Evolutionary conservation across 805 yeast species (phyloP).

Genomic region (Maudiozyma bulderi): DNA sequence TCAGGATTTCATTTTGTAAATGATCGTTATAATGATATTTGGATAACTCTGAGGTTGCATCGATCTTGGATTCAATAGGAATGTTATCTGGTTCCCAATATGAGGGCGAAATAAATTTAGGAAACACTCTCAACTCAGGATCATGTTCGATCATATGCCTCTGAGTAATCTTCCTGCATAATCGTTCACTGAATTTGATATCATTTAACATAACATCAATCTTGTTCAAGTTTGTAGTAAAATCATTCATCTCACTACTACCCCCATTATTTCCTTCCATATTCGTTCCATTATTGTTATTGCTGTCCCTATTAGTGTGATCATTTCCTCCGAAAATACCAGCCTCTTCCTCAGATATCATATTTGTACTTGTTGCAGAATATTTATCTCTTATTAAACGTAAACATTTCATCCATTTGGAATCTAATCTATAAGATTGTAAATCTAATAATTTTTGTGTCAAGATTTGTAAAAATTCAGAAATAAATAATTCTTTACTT

Average conservation of each 20-base stretch:
- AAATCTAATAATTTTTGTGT: slow-evolving; percentile 16
- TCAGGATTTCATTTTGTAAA: slow-evolving; percentile 3
- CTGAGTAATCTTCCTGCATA: slow-evolving; percentile 34
- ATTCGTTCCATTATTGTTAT: not conserved
- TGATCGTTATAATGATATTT: not conserved
- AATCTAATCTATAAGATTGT: slow-evolving; percentile 16
- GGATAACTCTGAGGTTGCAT: not conserved
- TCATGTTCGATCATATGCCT: not conserved
- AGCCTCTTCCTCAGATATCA: not conserved
- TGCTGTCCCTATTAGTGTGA: not conserved
- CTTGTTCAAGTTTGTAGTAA: slow-evolving; percentile 34
- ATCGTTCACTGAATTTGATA: slow-evolving; percentile 43
- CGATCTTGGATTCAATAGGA: not conserved
- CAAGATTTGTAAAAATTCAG: slow-evolving; percentile 17
- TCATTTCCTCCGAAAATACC: not conserved
- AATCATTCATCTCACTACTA: slow-evolving; percentile 5
- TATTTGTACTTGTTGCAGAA: not conserved
- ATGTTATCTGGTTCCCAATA: slow-evolving; percentile 55
- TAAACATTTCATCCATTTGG: slow-evolving; percentile 20
- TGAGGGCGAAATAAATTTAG: slow-evolving; percentile 60
- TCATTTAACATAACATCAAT: slow-evolving; percentile 82
- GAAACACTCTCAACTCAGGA: slow-evolving; percentile 32
- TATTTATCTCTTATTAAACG: slow-evolving; percentile 14
- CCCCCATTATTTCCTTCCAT: slow-evolving; percentile 2
- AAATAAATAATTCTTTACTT: slow-evolving; percentile 18